Conservation (phyloP, 129 eudicot species). For the Flaveria bidentis region DNA sequence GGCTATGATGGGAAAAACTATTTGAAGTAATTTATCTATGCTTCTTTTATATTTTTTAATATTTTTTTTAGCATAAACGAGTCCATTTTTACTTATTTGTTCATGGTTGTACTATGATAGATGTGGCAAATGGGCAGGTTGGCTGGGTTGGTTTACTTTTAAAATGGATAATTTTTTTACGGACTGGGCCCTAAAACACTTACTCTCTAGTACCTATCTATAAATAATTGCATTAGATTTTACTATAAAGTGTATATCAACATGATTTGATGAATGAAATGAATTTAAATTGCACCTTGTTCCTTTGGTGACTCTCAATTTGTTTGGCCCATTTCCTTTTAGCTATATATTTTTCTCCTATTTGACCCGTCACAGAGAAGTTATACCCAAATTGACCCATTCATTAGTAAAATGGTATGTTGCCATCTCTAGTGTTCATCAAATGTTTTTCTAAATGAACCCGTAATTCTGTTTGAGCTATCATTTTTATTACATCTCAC, state of each 20-base stretch:
- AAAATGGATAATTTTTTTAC: not conserved
- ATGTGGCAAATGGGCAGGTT: not conserved
- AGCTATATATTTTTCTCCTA: not conserved
- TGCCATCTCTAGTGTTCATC: not conserved
- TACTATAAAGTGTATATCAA: not conserved
- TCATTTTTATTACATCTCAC: not conserved
- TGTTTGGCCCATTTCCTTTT: not conserved
- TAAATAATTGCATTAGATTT: not conserved
- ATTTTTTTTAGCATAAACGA: not conserved
- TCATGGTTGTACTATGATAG: constrained; percentile 7
- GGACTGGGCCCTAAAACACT: not conserved
- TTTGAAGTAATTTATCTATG: constrained; percentile 45
- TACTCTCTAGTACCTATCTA: not conserved
- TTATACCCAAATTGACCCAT: not conserved
- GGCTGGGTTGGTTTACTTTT: not conserved
- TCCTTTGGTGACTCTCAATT: not conserved
- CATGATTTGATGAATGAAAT: not conserved
- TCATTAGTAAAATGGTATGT: not conserved
- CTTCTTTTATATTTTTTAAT: not conserved
- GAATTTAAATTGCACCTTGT: not conserved
- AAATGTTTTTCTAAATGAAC: constrained; percentile 1
- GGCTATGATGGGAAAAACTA: constrained; percentile 77
- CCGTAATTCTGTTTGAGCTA: not conserved
- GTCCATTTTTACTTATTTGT: not conserved
- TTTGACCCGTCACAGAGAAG: not conserved